These are phyloP conservation scores for Urostyla sp. DNA, from an alignment of 73 alveolate genomes.

Conservation along the genomic window DNA sequence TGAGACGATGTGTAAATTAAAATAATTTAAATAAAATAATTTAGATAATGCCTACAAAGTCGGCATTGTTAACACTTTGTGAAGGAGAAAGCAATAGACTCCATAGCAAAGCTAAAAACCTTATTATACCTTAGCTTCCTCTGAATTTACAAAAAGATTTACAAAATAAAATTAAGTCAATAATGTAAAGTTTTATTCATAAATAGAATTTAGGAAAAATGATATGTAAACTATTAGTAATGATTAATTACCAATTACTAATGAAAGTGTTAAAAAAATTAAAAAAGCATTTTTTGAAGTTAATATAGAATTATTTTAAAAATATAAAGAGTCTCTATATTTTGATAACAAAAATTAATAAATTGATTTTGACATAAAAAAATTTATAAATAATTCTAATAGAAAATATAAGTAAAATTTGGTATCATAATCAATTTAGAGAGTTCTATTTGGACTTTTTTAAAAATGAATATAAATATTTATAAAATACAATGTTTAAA, in stretches of 20 bases:
- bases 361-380: constrained; percentile 19
- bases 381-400: constrained; percentile 30
- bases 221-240: too few relatives aligned
- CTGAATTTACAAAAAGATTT: not conserved
- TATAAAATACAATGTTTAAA: not conserved
- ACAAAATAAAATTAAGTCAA: not conserved
- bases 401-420: constrained; percentile 10
- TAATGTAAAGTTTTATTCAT: not conserved
- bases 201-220: too few relatives aligned
- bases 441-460: constrained; percentile 36
- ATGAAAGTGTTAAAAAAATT: not conserved
- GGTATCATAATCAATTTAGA: not conserved
- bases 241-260: not conserved
- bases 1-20: not conserved
- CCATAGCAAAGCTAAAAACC: constrained; percentile 25
- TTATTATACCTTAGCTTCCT: constrained; percentile 4
- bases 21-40: too few relatives aligned
- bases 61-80: too few relatives aligned
- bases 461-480: not conserved
- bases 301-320: constrained; percentile 22
- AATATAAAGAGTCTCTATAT: constrained; percentile 31
- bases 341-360: constrained; percentile 18
- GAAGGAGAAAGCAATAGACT: constrained; percentile 6
- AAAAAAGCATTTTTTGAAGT: constrained; percentile 29
- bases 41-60: too few relatives aligned